Conservation (phyloP, 805 yeast genomes). For the Wickerhamomyces bovis region DNA sequence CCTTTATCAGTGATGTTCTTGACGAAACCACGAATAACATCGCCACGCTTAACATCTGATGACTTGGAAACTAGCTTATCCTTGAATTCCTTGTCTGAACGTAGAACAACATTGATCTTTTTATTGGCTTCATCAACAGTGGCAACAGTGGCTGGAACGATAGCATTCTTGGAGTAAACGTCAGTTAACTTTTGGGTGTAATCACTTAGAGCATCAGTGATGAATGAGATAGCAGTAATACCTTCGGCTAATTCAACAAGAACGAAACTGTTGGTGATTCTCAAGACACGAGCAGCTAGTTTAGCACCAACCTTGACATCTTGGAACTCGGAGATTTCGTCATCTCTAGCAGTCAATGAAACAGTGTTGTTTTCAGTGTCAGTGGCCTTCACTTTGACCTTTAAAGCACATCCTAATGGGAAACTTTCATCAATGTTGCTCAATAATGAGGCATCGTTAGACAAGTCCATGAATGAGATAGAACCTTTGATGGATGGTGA, state of each 20-base stretch:
- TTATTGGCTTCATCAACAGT: constrained; percentile 33
- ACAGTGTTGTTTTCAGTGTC: constrained; percentile 50
- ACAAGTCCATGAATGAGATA: constrained; percentile 56
- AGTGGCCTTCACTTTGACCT: constrained; percentile 46
- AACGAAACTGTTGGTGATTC: constrained; percentile 52
- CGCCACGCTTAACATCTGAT: constrained; percentile 59
- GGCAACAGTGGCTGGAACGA: constrained; percentile 50
- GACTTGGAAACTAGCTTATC: constrained; percentile 44
- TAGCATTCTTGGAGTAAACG: constrained; percentile 43
- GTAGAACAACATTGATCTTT: constrained; percentile 58
- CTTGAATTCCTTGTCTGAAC: constrained; percentile 40
- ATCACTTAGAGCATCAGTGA: constrained; percentile 74
- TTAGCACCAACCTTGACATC: constrained; percentile 50
- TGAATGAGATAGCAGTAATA: constrained; percentile 57
- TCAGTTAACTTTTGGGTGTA: constrained; percentile 48
- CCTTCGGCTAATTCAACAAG: constrained; percentile 63
- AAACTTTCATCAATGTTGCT: constrained; percentile 46
- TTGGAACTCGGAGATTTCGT: constrained; percentile 33
- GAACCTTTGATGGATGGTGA: constrained; percentile 66
- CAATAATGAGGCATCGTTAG: constrained; percentile 44
- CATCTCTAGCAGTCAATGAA: constrained; percentile 43
- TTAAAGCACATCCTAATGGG: constrained; percentile 69
- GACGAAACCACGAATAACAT: constrained; percentile 75
- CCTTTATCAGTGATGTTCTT: constrained; percentile 71
- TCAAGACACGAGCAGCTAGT: constrained; percentile 57